Percentiles rank a stretch among this genome's conserved stretches.
phyloP scores from a whole-genome alignment of 208 protist species.

The Trypanosoma grayi region DNA sequence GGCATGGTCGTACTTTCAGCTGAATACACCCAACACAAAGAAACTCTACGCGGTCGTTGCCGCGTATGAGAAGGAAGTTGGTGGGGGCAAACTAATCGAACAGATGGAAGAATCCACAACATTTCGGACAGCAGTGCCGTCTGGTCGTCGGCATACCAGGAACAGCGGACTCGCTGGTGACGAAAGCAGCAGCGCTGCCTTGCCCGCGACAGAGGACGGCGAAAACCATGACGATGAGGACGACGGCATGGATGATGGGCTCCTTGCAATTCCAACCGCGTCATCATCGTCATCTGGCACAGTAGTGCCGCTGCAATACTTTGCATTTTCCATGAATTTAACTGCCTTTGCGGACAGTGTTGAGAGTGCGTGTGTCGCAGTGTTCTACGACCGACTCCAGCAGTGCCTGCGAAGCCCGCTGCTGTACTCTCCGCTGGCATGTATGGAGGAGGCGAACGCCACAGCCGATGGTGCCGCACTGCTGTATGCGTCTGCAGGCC shows the following conservation, averaged over 20 bases:
- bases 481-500: neutral
- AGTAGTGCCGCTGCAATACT: neutral
- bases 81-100: neutral
- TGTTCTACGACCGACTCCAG: constrained; percentile 26
- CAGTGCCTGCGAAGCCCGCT: constrained; percentile 29
- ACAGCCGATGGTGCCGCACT: neutral
- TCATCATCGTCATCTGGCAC: neutral
- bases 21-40: constrained; percentile 11
- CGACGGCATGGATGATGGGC: constrained; percentile 2
- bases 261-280: neutral
- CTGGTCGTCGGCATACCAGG: neutral
- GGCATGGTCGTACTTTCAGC: constrained; percentile 18
- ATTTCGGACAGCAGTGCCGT: neutral
- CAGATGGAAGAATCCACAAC: neutral
- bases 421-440: constrained; percentile 23
- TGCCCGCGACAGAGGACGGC: neutral
- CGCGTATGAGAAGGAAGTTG: neutral
- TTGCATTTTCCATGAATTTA: constrained; percentile 17
- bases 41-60: constrained; percentile 17
- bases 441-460: neutral
- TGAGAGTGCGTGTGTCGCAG: neutral
- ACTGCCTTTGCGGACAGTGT: constrained; percentile 14
- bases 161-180: neutral
- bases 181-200: neutral
- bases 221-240: constrained; percentile 15